A percentile compares a stretch with the other conserved stretches of the same genome.
Evolutionary conservation across 352 stramenopile species (phyloP).

Genomic region (Phytophthora megakarya): DNA sequence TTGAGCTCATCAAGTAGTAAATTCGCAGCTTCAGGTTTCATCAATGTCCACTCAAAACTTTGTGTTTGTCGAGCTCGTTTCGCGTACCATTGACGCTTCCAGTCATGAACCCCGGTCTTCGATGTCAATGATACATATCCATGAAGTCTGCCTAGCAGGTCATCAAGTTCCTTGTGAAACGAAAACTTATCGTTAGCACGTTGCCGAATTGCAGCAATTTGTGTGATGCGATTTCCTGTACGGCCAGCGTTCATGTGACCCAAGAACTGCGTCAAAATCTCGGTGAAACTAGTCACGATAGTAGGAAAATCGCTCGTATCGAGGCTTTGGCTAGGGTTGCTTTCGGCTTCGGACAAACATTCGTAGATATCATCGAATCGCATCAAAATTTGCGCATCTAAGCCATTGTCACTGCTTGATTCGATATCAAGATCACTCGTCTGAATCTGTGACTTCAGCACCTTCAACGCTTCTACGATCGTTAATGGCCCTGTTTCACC

Average conservation of each 20-base stretch:
- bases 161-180: conserved; percentile 43
- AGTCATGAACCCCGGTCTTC: conserved; percentile 24
- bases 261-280: conserved; percentile 26
- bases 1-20: conserved; percentile 30
- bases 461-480: conserved; percentile 15
- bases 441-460: conserved; percentile 8
- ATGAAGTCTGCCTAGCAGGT: conserved; percentile 19
- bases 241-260: conserved; percentile 16
- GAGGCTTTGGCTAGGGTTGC: background rate
- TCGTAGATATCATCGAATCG: conserved; percentile 33
- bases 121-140: background rate
- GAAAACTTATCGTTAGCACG: conserved; percentile 33
- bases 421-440: background rate
- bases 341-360: conserved; percentile 12
- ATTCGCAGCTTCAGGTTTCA: conserved; percentile 16
- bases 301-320: background rate
- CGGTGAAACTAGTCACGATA: conserved; percentile 7
- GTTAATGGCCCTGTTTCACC: background rate
- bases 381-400: conserved; percentile 28
- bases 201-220: conserved; percentile 28
- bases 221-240: conserved; percentile 19
- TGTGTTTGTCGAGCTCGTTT: conserved; percentile 20
- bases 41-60: conserved; percentile 22
- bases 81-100: conserved; percentile 37
- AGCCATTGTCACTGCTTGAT: conserved; percentile 9